Conservation (phyloP, 768 basidiomycete species). For the Serendipita sp. region DNA sequence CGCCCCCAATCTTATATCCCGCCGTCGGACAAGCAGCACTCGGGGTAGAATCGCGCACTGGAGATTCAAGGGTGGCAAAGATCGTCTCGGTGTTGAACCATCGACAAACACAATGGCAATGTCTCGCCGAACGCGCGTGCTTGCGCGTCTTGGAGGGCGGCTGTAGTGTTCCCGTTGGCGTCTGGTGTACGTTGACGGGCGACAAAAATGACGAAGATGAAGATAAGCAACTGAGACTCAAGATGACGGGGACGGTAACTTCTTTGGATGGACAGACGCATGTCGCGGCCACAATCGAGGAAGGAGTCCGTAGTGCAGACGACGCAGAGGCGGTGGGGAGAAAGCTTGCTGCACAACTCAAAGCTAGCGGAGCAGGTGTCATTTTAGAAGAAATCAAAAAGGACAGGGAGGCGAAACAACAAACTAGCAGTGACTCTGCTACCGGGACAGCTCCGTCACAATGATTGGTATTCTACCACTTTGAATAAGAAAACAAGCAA, state of each 20-base stretch:
- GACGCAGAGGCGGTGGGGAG: conserved; percentile 60
- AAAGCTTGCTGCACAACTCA: conserved; percentile 45
- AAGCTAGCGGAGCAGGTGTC: conserved; percentile 53
- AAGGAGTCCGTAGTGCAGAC: conserved; percentile 32
- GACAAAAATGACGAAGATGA: conserved; percentile 17
- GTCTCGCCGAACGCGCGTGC: conserved; percentile 74
- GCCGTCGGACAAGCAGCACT: conserved; percentile 95
- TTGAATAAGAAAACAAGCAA: too few relatives aligned
- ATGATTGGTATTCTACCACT: too few relatives aligned
- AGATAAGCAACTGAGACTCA: conserved; percentile 24
- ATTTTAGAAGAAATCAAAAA: conserved; percentile 75
- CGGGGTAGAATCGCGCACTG: conserved; percentile 64
- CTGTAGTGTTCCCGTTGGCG: conserved; percentile 92
- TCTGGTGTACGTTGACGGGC: conserved; percentile 31
- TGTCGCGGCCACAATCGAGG: conserved; percentile 46
- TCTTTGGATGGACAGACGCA: conserved; percentile 58
- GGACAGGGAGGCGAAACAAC: conserved; percentile 29
- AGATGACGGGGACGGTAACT: conserved; percentile 71
- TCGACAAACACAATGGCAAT: conserved; percentile 59
- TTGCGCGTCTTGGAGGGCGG: conserved; percentile 88
- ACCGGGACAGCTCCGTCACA: too few relatives aligned
- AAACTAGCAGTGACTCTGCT: too few relatives aligned
- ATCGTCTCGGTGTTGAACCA: conserved; percentile 59
- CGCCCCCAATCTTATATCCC: conserved; percentile 60
- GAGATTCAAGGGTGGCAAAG: conserved; percentile 43